These are phyloP conservation scores for Pseudopithomyces maydicus DNA, from an alignment of 2,329 filamentous ascomycete genomes.

Conservation along the genomic window DNA sequence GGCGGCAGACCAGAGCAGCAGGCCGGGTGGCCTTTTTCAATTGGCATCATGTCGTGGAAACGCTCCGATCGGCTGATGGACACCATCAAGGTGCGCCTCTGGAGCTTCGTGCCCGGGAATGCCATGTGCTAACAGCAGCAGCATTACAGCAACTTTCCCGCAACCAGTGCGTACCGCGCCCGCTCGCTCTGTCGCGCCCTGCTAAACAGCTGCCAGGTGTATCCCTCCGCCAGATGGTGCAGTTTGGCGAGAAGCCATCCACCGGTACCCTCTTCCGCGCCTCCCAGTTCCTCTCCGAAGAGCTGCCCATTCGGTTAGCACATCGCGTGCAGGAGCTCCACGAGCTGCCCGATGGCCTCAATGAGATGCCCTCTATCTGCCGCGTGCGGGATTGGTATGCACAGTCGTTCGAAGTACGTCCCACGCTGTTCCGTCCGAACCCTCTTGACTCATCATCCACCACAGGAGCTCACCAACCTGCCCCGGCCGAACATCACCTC, in stretches of 20 bases:
- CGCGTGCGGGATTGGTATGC: slow-evolving; percentile 98
- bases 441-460: slow-evolving; percentile 41
- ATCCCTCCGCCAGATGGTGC: slow-evolving; percentile 97
- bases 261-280: slow-evolving; percentile 92
- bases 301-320: slow-evolving; percentile 93
- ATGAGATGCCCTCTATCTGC: slow-evolving; percentile 96
- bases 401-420: slow-evolving; percentile 92
- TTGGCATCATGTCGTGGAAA: slow-evolving; percentile 85
- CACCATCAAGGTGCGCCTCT: slow-evolving; percentile 70
- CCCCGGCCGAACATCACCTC: slow-evolving; percentile 75
- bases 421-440: slow-evolving; percentile 8
- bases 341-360: slow-evolving; percentile 90
- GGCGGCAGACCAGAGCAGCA: slow-evolving; percentile 34
- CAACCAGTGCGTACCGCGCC: slow-evolving; percentile 86
- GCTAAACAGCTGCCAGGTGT: slow-evolving; percentile 38
- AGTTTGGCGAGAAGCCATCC: slow-evolving; percentile 94
- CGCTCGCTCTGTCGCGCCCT: slow-evolving; percentile 54
- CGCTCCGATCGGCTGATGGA: slow-evolving; percentile 89
- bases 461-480: slow-evolving; percentile 87
- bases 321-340: slow-evolving; percentile 95
- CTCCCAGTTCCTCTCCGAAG: slow-evolving; percentile 97
- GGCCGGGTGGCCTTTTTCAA: slow-evolving; percentile 43
- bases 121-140: slow-evolving; percentile 31
- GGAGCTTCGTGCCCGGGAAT: neutral
- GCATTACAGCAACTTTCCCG: slow-evolving; percentile 95